Percentiles rank a stretch among this genome's conserved stretches.
Evolutionary conservation across 2,329 filamentous ascomycete species (phyloP).

Genomic region (Colletotrichum destructivum): DNA sequence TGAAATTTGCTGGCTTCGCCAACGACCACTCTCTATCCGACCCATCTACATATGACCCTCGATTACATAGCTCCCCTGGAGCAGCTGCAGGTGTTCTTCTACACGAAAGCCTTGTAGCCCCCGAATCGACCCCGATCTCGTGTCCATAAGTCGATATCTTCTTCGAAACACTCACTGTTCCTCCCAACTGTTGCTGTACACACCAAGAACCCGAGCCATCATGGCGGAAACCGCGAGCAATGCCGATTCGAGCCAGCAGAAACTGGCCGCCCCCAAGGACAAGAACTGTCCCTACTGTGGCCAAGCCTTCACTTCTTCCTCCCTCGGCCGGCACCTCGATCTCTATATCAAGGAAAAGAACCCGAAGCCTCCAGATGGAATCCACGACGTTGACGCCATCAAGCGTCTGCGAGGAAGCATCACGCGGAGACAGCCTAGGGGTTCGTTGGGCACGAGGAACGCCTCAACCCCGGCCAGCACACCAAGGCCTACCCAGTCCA

Average conservation of each 20-base stretch:
- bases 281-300: constrained; percentile 90
- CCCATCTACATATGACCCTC: constrained; percentile 32
- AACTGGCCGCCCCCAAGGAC: constrained; percentile 77
- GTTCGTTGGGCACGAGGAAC: constrained; percentile 72
- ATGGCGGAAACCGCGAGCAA: constrained; percentile 49
- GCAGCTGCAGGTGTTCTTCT: constrained; percentile 33
- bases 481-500: constrained; percentile 59
- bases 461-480: constrained; percentile 72
- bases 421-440: constrained; percentile 86
- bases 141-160: constrained; percentile 6
- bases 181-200: background rate
- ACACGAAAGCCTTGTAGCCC: constrained; percentile 18
- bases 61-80: constrained; percentile 42
- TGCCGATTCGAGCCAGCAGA: constrained; percentile 58
- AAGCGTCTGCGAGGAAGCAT: constrained; percentile 86
- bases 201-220: constrained; percentile 27
- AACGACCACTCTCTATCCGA: constrained; percentile 4
- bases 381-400: constrained; percentile 93
- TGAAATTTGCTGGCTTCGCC: constrained; percentile 23
- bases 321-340: constrained; percentile 92
- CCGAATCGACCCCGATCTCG: background rate
- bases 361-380: constrained; percentile 86
- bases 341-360: constrained; percentile 96
- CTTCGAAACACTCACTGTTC: constrained; percentile 15
- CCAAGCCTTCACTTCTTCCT: constrained; percentile 93